Conservation (phyloP, 768 basidiomycete genomes). For the Lactarius evosmus region DNA sequence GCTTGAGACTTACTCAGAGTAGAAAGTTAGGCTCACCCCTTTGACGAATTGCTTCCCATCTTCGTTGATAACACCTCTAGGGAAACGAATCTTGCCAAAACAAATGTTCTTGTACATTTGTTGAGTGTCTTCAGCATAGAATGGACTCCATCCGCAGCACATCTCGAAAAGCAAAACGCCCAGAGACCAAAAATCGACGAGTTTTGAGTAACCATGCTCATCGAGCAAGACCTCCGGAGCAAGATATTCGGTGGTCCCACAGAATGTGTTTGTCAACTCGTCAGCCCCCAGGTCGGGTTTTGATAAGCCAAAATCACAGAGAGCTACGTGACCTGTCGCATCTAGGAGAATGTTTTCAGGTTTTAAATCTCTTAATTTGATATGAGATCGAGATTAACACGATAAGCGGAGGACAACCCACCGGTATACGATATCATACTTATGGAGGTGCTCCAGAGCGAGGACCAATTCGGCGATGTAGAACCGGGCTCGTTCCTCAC, state of each 20-base stretch:
- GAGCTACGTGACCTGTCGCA: constrained; percentile 95
- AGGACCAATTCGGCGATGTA: constrained; percentile 95
- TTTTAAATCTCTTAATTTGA: constrained; percentile 73
- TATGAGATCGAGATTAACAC: not conserved
- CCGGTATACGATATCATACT: constrained; percentile 94
- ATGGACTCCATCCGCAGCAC: constrained; percentile 99
- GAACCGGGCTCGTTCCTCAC: constrained; percentile 90
- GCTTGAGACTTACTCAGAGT: not conserved
- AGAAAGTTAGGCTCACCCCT: constrained; percentile 59
- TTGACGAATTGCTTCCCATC: constrained; percentile 99
- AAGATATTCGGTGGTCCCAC: constrained; percentile 97
- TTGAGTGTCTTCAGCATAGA: constrained; percentile 98
- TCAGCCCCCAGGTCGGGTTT: constrained; percentile 92
- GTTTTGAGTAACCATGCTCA: constrained; percentile 96
- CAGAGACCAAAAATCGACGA: constrained; percentile 97
- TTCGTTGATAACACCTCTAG: constrained; percentile 93
- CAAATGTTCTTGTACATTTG: constrained; percentile 99
- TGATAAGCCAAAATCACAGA: constrained; percentile 97
- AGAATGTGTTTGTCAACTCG: constrained; percentile 98
- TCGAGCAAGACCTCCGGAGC: constrained; percentile 98
- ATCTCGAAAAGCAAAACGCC: constrained; percentile 98
- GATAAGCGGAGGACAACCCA: constrained; percentile 43
- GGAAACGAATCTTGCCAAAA: constrained; percentile 98
- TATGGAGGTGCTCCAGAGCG: constrained; percentile 95
- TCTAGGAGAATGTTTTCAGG: constrained; percentile 98